Conservation (phyloP, 2,329 filamentous ascomycete genomes). For the Rachicladosporium sp. region DNA sequence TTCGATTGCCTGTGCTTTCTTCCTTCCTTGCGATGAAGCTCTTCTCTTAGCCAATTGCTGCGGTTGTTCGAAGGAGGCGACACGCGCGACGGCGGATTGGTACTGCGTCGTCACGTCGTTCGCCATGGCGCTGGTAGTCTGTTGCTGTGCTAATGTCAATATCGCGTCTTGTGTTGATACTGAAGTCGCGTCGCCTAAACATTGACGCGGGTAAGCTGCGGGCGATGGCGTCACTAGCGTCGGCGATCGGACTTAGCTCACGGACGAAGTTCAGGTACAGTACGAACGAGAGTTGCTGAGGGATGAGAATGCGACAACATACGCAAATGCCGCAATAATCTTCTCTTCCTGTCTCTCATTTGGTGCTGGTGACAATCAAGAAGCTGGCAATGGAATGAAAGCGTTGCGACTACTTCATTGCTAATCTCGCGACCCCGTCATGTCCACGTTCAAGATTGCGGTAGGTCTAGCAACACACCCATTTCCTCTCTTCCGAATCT, state of each 20-base stretch:
- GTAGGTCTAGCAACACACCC: conserved; percentile 10
- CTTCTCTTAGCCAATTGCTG: conserved; percentile 56
- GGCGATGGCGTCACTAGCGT: too few species aligned
- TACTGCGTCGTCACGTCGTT: conserved; percentile 31
- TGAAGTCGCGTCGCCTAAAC: too few species aligned
- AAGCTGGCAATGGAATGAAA: background rate
- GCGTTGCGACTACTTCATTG: background rate
- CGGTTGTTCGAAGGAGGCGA: conserved; percentile 63
- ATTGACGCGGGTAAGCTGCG: too few species aligned
- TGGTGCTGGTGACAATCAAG: too few species aligned
- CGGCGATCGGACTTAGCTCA: too few species aligned
- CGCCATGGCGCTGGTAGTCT: conserved; percentile 13
- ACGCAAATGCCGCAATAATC: too few species aligned
- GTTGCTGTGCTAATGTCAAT: too few species aligned
- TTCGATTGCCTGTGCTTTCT: conserved; percentile 39
- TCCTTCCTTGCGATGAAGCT: conserved; percentile 50
- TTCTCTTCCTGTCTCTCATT: too few species aligned
- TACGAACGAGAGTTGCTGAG: too few species aligned
- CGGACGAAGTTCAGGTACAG: too few species aligned
- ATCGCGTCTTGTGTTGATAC: too few species aligned
- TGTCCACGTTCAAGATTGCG: conserved; percentile 16
- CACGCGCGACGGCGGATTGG: conserved; percentile 59
- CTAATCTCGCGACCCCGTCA: conserved; percentile 5
- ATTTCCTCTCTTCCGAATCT: background rate
- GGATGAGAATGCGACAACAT: too few species aligned